phyloP scores from a whole-genome alignment of 257 asterid species.

The Datura wrightii region DNA sequence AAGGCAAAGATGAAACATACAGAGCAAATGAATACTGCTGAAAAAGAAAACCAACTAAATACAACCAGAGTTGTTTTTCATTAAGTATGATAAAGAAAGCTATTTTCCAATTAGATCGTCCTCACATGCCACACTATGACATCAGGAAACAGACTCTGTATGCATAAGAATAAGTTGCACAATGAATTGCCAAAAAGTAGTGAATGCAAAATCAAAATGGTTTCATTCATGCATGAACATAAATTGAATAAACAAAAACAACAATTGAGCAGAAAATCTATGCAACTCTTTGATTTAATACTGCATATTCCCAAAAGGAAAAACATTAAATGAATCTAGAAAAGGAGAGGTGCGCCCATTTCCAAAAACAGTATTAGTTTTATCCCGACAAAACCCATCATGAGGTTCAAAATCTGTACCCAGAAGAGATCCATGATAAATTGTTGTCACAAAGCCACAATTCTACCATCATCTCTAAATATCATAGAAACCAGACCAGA shows the following conservation, averaged over 20 bases:
- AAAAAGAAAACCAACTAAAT: constrained; percentile 4
- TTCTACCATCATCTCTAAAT: constrained; percentile 1
- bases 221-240: not conserved
- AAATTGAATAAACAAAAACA: not conserved
- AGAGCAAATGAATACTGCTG: constrained; percentile 8
- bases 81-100: not conserved
- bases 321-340: not conserved
- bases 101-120: constrained; percentile 2
- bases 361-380: not conserved
- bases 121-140: not conserved
- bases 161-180: constrained; percentile 7
- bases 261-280: not conserved
- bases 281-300: not conserved
- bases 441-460: not conserved
- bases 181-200: not conserved
- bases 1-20: constrained; percentile 19
- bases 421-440: not conserved
- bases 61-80: constrained; percentile 22
- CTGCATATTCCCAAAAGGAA: not conserved
- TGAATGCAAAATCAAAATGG: not conserved
- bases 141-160: not conserved
- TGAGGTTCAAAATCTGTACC: constrained; percentile 6
- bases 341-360: not conserved
- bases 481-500: not conserved
- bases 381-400: not conserved